phyloP scores from a whole-genome alignment of 345 rosid genomes.

The Bruguiera gymnorhiza region DNA sequence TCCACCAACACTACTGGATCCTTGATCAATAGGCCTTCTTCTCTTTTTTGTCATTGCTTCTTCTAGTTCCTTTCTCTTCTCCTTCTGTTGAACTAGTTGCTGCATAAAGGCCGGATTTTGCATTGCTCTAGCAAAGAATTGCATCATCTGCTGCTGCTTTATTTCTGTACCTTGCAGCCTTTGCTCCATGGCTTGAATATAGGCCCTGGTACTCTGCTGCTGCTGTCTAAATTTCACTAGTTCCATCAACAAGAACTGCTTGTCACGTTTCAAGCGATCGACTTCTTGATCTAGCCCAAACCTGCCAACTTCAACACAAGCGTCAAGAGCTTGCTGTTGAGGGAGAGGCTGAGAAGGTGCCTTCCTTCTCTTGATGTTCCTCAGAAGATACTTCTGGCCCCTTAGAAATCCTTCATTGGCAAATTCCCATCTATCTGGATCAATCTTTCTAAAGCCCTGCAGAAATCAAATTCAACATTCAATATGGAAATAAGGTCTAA shows the following conservation, averaged over 20 bases:
- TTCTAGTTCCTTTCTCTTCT: slow-evolving; percentile 48
- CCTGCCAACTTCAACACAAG: slow-evolving; percentile 54
- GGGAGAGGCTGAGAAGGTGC: slow-evolving; percentile 34
- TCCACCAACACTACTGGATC: background rate
- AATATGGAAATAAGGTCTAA: background rate
- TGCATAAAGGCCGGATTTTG: slow-evolving; percentile 60
- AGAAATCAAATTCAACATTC: background rate
- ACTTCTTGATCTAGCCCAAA: slow-evolving; percentile 44
- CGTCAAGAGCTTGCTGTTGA: slow-evolving; percentile 35
- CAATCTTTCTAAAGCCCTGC: slow-evolving; percentile 84
- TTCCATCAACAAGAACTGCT: slow-evolving; percentile 51
- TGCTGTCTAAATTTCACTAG: slow-evolving; percentile 65
- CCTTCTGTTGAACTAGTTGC: slow-evolving; percentile 49
- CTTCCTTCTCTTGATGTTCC: slow-evolving; percentile 65
- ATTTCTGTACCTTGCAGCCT: slow-evolving; percentile 60
- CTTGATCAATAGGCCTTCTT: slow-evolving; percentile 40
- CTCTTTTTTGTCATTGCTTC: slow-evolving; percentile 49
- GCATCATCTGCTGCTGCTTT: slow-evolving; percentile 89
- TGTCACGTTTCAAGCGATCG: slow-evolving; percentile 57
- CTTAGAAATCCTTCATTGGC: slow-evolving; percentile 75
- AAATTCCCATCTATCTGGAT: slow-evolving; percentile 81
- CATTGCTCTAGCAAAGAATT: slow-evolving; percentile 66
- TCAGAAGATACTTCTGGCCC: slow-evolving; percentile 66
- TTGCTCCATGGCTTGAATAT: slow-evolving; percentile 61
- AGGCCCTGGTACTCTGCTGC: slow-evolving; percentile 57